These are phyloP conservation scores for Paulinella micropora DNA, from an alignment of 78 protist species.

Conservation along the genomic window DNA sequence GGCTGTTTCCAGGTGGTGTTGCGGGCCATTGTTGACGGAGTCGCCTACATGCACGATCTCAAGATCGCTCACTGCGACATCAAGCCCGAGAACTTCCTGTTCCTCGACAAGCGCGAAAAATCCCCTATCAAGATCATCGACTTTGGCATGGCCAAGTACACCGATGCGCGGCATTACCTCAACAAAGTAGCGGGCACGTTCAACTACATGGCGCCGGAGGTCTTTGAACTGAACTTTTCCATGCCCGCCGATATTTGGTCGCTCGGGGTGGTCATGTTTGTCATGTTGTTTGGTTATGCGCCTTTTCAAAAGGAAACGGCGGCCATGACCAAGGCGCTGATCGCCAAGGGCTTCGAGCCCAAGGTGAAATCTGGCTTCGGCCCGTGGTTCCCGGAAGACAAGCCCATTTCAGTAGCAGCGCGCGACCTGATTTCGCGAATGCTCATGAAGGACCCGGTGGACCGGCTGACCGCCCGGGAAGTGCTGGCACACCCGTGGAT, in stretches of 20 bases:
- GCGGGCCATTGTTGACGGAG: not conserved
- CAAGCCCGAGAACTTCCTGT: constrained; percentile 14
- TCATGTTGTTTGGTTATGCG: not conserved
- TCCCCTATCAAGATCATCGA: constrained; percentile 9
- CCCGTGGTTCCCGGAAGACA: not conserved
- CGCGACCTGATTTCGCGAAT: not conserved
- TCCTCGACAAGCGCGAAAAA: not conserved
- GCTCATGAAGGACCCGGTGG: not conserved
- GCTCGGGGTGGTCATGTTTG: constrained; percentile 10
- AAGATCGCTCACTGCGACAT: constrained; percentile 5
- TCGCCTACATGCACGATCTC: constrained; percentile 2
- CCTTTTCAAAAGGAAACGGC: not conserved
- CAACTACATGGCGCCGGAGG: constrained; percentile 14
- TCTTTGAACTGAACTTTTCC: not conserved
- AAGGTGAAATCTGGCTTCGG: not conserved
- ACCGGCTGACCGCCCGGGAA: constrained; percentile 11
- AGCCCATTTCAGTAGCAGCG: not conserved
- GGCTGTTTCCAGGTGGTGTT: too few species aligned
- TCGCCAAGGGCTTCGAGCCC: constrained; percentile 8
- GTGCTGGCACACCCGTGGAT: constrained; percentile 7
- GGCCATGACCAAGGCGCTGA: not conserved
- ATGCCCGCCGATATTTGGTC: constrained; percentile 11
- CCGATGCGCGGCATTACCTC: not conserved
- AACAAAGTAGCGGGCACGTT: not conserved
- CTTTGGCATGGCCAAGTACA: constrained; percentile 15